A percentile compares a stretch with the other conserved stretches of the same genome.
Evolutionary conservation across 1,284 basidiomycete genomes (phyloP).

Genomic region (Mycosarcoma mackinlayi): DNA sequence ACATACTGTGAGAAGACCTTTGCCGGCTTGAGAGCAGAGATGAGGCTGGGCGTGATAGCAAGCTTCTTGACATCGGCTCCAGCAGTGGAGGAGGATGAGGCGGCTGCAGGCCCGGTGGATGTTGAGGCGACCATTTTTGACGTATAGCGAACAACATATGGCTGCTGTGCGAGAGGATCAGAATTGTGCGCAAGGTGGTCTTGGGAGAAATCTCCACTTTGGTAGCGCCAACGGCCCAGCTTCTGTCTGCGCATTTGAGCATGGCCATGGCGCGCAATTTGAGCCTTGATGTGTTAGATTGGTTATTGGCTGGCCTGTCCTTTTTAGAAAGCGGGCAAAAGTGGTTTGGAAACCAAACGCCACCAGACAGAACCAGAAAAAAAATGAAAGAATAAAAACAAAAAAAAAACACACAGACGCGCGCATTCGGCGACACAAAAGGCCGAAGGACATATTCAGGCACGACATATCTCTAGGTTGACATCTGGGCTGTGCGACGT

Average conservation of each 20-base stretch:
- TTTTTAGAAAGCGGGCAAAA: too few species aligned
- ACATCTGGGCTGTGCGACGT: too few species aligned
- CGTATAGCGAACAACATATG: too few species aligned
- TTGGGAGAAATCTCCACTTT: too few species aligned
- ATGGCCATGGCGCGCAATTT: too few species aligned
- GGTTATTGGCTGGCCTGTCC: too few species aligned
- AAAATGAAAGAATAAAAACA: neutral
- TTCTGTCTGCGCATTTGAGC: too few species aligned
- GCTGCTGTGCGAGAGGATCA: too few species aligned
- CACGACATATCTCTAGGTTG: neutral
- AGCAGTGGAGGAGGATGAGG: conserved; percentile 10
- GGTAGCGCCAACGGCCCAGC: too few species aligned
- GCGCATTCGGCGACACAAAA: conserved; percentile 33
- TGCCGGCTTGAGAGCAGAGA: conserved; percentile 77
- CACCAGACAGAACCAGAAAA: neutral
- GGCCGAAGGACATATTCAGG: conserved; percentile 11
- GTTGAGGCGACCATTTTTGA: conserved; percentile 1
- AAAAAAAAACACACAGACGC: neutral
- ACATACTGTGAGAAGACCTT: conserved; percentile 77
- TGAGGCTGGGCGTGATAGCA: conserved; percentile 35
- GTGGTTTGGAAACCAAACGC: too few species aligned
- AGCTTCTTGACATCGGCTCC: conserved; percentile 31
- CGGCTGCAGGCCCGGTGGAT: conserved; percentile 4
- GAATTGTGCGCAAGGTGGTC: too few species aligned
- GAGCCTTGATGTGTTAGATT: too few species aligned